These are phyloP conservation scores for Micractinium conductrix DNA, from an alignment of 139 green algal species.

Conservation along the genomic window DNA sequence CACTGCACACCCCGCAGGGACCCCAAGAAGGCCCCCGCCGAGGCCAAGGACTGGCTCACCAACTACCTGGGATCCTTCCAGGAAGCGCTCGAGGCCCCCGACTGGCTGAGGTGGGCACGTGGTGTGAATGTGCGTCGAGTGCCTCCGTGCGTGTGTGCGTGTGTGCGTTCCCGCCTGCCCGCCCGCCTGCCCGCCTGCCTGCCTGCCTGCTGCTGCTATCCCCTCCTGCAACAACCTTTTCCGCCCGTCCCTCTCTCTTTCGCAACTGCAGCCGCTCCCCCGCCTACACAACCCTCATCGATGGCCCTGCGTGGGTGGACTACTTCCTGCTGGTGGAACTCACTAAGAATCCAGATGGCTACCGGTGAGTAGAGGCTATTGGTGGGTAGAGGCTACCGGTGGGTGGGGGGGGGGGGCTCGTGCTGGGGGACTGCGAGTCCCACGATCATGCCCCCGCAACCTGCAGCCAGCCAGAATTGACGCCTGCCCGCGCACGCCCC, in stretches of 20 bases:
- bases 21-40: constrained; percentile 6
- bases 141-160: too few species aligned
- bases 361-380: constrained; percentile 14
- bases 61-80: constrained; percentile 37
- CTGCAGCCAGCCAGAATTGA: too few species aligned
- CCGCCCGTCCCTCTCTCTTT: neutral
- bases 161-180: neutral
- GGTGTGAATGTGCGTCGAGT: neutral
- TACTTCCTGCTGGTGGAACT: constrained; percentile 63
- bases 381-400: neutral
- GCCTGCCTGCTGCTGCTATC: neutral
- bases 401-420: too few species aligned
- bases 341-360: constrained; percentile 70
- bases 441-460: neutral
- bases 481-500: too few species aligned
- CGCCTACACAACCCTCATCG: constrained; percentile 45
- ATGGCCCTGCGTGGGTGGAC: constrained; percentile 52
- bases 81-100: constrained; percentile 29
- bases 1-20: neutral
- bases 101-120: constrained; percentile 25
- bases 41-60: constrained; percentile 2
- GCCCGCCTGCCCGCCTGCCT: too few species aligned
- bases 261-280: constrained; percentile 16
- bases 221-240: too few species aligned
- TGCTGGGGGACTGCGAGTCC: too few species aligned